Evolutionary conservation across 2,329 filamentous ascomycete species (phyloP), one percentile per base, ranked within the genome.

Genomic region (Cercospora zeae-maydis): DNA sequence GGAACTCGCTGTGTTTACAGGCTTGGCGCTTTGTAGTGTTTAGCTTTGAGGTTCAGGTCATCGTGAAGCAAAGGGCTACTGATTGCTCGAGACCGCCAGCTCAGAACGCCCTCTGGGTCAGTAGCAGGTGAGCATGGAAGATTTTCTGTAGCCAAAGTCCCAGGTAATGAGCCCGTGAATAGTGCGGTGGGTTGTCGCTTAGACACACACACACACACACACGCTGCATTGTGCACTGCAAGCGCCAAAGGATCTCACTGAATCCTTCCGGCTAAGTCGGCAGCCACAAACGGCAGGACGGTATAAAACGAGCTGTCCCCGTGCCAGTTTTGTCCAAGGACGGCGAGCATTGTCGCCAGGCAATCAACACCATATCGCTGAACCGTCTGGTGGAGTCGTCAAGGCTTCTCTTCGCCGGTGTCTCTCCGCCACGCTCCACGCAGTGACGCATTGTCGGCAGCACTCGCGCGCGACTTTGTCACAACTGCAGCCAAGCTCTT

Each of bases 1-100:
- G 10, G 63, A 64, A 9, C 59, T 61, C 9, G 58, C 57, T 49
- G 59, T 63, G 3, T 62, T 65, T 16, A 65, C 65, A n/a, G 65
- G 65, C 4, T 34, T 67, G 37, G 63, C 64, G 21, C 42, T 47
- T 47, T 47, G 4, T 47, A 16, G 21, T 47, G 42, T 16, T 11
- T 8, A 47, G 5, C n/a, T 14, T 47, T 27, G 16, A 47, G 21
- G 42, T 19, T 47, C 42, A 21, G 37, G 37, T 42, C 3, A 19
- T 21, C 16, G 37, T 6, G 9, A 21, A 4, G 8, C n/a, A 3
- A 42, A 21, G 16, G 16, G 14, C 21, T 42, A 42, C n/a, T n/a
- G n/a, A n/a, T n/a, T n/a, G n/a, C n/a, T 21, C 39, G 19, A 19
- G 16, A 21, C 39, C 39, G 19, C 39, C 39, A 21, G 39, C 39